Evolutionary conservation across 1,284 basidiomycete genomes (phyloP), one percentile per base, ranked within the genome.

Genomic region (Boletellus dicymbophilus): DNA sequence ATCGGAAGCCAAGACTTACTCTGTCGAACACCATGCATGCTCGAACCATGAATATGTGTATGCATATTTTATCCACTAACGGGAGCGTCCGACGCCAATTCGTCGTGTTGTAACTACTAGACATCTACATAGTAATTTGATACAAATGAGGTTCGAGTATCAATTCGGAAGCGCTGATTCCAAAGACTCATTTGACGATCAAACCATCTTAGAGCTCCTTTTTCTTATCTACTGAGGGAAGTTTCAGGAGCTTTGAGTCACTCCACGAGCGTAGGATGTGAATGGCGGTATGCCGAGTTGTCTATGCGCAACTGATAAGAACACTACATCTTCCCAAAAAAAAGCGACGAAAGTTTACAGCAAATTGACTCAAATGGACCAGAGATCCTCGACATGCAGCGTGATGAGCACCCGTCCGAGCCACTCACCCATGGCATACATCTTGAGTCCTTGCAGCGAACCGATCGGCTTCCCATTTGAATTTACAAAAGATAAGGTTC

Each of bases 201-300:
- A 54, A 28, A 53, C 56, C 8, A 28, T 46, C 56, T 82, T 76
- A 74, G 82, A 81, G 33, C 71, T 68, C 54, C n/a, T n/a, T n/a
- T n/a, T n/a, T n/a, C n/a, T n/a, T n/a, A n/a, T n/a, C n/a, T n/a
- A n/a, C n/a, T n/a, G n/a, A n/a, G n/a, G n/a, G n/a, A n/a, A n/a
- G n/a, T n/a, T n/a, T 95, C 90, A 49, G 96, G 78, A 7, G 84
- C 92, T 58, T 81, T 84, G 59, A 96, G 73, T 18, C 93, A 78
- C 72, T 97, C 93, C 38, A 88, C 88, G 53, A 97, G 70, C 2
- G 93, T 96, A 3, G 93, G 94, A 69, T 97, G 94, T 44, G 90
- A 93, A 71, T 95, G 91, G 66, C 95, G 91, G 63, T 93, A 95
- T 27, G 91, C 90, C 46, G 92, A 95, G 72, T 94, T 95, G 55